Base-by-base conservation (phyloP, 176 grass and related monocot genomes). In the Triticum urartu region DNA sequence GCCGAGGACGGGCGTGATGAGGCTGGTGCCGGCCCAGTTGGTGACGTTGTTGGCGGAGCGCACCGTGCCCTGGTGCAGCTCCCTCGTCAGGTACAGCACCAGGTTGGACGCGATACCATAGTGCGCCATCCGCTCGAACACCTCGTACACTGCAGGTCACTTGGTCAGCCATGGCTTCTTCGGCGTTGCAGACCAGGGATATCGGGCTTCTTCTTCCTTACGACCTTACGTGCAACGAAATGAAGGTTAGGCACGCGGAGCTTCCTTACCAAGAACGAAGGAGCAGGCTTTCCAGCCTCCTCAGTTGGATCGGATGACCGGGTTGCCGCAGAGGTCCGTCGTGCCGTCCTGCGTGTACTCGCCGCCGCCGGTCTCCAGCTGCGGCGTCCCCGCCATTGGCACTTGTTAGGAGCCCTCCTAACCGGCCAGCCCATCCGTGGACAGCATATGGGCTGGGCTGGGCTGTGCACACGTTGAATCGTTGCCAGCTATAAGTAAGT, bases 41-140 rank as follows among this genome's bases (percentile, higher is more conserved):
- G 93, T 98, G 54, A 98, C 95, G 52, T 95, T 98, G 75, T 95
- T 95, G 11, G 95, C 77, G 18, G 95, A 95, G 18, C 60, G 15
- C 77, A 98, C 95, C 35, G 92, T 93, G 63, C 95, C 95, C 74
- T 95, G 79, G 78, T 92, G 95, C 36, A 98, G 78, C 85, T 93
- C 89, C 33, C 25, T 91, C 39, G 95, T 98, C 77, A 98, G 85
- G 79, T 95, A 98, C 54, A 98, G 9, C 54, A 98, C 93, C 86
- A 98, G 88, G 79, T 98, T 98, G 20, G 95, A 94, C 39, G 95
- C 91, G 72, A 98, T 94, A 39, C 95, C 95, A 34, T 98, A 92
- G 84, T 72, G 95, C 15, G 95, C 93, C 93, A 98, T 92, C 71
- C 95, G 86, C 88, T 98, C 95, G 77, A 98, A 98, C 52, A 94